Evolutionary conservation across 2,329 filamentous ascomycete species (phyloP), one percentile per base, ranked within the genome.

Genomic region (Aspergillus candidus): DNA sequence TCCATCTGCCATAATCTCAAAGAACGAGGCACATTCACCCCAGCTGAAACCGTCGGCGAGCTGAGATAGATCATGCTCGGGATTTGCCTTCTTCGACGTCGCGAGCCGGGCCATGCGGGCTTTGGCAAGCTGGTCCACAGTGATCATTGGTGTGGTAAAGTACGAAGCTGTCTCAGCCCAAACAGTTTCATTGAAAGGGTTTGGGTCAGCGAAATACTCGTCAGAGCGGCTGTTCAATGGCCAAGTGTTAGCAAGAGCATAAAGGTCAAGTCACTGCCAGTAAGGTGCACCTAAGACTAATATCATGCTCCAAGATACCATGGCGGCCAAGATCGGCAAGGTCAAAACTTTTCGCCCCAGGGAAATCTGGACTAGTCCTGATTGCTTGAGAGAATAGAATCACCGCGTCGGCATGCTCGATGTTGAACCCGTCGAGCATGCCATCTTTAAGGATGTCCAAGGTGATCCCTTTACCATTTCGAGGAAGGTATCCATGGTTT

Each of bases 401-500:
- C 8, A 40, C 13, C 1, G 46, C 46, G 18, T 49, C 46, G 30
- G 27, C 22, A 32, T 41, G 31, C 12, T 34, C 46, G 32, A 49
- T 49, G 37, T 49, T 46, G 43, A 43, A 49, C 10, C 46, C 46
- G 1, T 46, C 17, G 1, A 49, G 36, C 46, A 49, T 49, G 27
- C 18, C 46, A 12, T 49, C 46, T n/a, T 45, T 37, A 11, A 49
- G 43, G n/a, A 38, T 49, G 11, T 45, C 14, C 13, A 49, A 34
- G 2, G 22, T 27, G 6, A 27, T 27, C 6, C 6, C 22, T 27
- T 42, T 49, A 6, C 48, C 48, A 15, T 50, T 18, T 5, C 33
- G 48, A 14, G 48, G 48, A 33, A 50, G 48, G 37, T 50, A 50
- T 29, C 48, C 48, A 12, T 50, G 48, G 41, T 50, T 50, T 11